phyloP scores from a whole-genome alignment of 2,329 filamentous ascomycete genomes.

The Rhynchosporium graminicola region DNA sequence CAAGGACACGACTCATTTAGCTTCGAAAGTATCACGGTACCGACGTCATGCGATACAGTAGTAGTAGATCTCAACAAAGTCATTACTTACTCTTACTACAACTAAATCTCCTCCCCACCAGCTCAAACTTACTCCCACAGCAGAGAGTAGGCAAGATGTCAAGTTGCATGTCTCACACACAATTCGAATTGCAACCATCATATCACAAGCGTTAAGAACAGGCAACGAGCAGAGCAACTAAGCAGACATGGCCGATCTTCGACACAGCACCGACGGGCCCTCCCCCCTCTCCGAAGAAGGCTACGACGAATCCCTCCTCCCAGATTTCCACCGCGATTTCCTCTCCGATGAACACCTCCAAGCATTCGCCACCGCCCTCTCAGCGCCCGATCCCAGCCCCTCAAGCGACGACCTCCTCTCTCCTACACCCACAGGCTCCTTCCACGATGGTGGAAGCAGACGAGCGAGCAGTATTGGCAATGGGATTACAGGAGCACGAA shows the following conservation, averaged over 20 bases:
- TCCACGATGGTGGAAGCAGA: background rate
- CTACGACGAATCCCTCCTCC: constrained; percentile 69
- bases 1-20: background rate
- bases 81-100: constrained; percentile 4
- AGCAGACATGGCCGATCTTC: constrained; percentile 39
- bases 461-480: background rate
- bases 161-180: constrained; percentile 3
- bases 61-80: constrained; percentile 14
- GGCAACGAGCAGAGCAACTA: background rate
- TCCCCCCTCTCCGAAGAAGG: constrained; percentile 62
- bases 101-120: constrained; percentile 10
- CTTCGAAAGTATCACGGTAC: constrained; percentile 16
- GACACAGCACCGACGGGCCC: constrained; percentile 48
- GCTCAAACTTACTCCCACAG: background rate
- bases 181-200: background rate
- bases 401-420: constrained; percentile 53
- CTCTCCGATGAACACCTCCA: constrained; percentile 69
- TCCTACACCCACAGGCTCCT: background rate
- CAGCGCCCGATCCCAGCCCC: constrained; percentile 75
- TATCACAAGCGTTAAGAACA: background rate
- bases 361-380: constrained; percentile 78
- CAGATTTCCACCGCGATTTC: constrained; percentile 81
- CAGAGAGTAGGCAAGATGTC: constrained; percentile 10
- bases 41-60: constrained; percentile 25
- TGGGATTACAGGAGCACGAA: constrained; percentile 10